These are phyloP conservation scores for Malassezia equina DNA, from an alignment of 1,284 basidiomycete genomes.

Conservation along the genomic window DNA sequence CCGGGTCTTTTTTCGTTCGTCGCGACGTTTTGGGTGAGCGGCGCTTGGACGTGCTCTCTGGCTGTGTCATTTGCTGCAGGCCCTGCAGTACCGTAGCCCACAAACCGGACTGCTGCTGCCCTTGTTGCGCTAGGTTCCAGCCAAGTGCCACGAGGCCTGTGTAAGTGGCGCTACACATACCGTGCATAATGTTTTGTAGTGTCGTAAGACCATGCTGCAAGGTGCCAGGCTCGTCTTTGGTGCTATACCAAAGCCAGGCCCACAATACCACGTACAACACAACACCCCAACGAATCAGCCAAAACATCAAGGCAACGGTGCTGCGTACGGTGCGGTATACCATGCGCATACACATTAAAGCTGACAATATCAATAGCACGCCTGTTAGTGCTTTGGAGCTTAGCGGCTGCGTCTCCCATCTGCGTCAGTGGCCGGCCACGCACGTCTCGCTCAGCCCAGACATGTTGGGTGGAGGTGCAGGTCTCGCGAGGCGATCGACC, in stretches of 20 bases:
- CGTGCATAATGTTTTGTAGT: not conserved
- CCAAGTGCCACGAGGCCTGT: not conserved
- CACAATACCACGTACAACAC: conserved; percentile 5
- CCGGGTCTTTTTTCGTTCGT: not conserved
- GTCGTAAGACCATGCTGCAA: not conserved
- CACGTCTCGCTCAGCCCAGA: not conserved
- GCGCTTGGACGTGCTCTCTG: not conserved
- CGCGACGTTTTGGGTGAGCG: not conserved
- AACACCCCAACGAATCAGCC: conserved; percentile 10
- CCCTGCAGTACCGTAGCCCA: not conserved
- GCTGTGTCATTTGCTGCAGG: not conserved
- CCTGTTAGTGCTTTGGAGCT: conserved; percentile 6
- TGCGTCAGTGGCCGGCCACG: not conserved
- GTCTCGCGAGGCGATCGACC: not conserved
- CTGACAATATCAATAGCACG: not conserved
- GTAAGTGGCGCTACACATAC: not conserved
- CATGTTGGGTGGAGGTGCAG: not conserved
- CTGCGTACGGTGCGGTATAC: conserved; percentile 12
- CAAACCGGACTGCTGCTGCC: not conserved
- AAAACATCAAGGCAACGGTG: conserved; percentile 3
- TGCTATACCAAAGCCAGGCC: conserved; percentile 6
- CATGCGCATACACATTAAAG: not conserved
- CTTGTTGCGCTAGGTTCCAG: not conserved
- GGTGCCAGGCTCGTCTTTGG: not conserved
- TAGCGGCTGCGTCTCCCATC: conserved; percentile 1